These are phyloP conservation scores for Flaveria trinervia DNA, from an alignment of 129 eudicot species.

Conservation along the genomic window DNA sequence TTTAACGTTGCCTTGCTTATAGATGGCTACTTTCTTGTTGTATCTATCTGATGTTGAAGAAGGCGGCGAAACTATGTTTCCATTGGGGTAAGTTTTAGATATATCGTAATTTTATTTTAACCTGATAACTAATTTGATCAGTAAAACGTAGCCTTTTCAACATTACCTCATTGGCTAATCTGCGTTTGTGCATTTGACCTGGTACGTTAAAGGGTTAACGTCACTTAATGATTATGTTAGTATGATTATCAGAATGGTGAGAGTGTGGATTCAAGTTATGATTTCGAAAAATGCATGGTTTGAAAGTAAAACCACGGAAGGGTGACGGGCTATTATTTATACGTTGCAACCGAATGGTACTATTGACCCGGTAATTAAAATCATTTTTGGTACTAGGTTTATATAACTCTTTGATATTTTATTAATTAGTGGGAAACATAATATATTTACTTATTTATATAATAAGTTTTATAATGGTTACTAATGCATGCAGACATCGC, in stretches of 20 bases:
- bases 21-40: constrained; percentile 86
- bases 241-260: constrained; percentile 59
- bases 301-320: constrained; percentile 73
- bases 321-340: constrained; percentile 86
- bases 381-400: constrained; percentile 23
- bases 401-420: background rate
- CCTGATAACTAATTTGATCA: background rate
- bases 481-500: constrained; percentile 58
- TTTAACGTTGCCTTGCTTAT: constrained; percentile 9
- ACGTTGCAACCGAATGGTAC: constrained; percentile 83
- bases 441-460: background rate
- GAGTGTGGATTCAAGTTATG: constrained; percentile 46
- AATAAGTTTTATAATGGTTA: constrained; percentile 2
- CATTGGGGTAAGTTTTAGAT: constrained; percentile 55
- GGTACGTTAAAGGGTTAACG: no score
- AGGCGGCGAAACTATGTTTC: constrained; percentile 95
- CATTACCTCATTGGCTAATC: background rate
- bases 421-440: background rate
- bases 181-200: background rate
- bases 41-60: constrained; percentile 90
- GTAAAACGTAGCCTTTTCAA: background rate
- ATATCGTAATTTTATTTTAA: no score
- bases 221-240: background rate
- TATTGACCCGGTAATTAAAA: constrained; percentile 58
- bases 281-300: constrained; percentile 62